A percentile compares a stretch with the other conserved stretches of the same genome.
These are phyloP conservation scores for Metschnikowia peoriensis DNA, from an alignment of 805 yeast genomes.

Conservation along the genomic window DNA sequence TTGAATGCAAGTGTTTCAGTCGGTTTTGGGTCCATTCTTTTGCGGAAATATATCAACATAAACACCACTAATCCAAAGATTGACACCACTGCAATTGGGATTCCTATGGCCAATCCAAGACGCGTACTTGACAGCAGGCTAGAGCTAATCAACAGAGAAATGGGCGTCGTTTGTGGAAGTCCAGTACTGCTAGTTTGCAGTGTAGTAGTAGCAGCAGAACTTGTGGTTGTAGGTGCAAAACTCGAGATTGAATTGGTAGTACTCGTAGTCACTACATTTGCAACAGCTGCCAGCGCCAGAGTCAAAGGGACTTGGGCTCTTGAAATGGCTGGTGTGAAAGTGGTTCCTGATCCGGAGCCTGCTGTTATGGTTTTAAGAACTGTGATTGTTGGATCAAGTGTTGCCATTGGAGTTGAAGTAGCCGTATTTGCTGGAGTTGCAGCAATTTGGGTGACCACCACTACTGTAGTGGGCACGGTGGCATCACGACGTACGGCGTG, in stretches of 20 bases:
- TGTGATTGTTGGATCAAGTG: constrained; percentile 2
- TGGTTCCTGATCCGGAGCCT: neutral
- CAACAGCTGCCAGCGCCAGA: neutral
- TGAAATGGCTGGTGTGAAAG: neutral
- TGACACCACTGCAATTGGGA: constrained; percentile 29
- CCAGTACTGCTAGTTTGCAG: neutral
- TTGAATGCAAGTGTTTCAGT: constrained; percentile 10
- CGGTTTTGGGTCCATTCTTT: constrained; percentile 10
- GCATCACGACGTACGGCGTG: constrained; percentile 4
- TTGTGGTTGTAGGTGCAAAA: neutral
- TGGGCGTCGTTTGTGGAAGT: neutral
- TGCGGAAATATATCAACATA: constrained; percentile 10
- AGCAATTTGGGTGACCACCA: constrained; percentile 7
- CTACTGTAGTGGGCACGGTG: constrained; percentile 7
- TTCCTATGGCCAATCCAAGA: constrained; percentile 34
- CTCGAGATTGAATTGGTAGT: neutral
- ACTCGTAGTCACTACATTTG: neutral
- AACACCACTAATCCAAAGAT: constrained; percentile 21
- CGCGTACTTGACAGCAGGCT: constrained; percentile 13
- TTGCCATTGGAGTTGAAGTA: neutral
- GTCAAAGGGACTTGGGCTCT: neutral
- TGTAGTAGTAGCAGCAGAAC: neutral
- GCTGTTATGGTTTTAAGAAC: constrained; percentile 5
- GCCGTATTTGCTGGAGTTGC: constrained; percentile 1
- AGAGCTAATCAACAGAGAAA: constrained; percentile 1